Evolutionary conservation across 805 yeast species (phyloP).

Genomic region (Priceomyces fermenticarens): DNA sequence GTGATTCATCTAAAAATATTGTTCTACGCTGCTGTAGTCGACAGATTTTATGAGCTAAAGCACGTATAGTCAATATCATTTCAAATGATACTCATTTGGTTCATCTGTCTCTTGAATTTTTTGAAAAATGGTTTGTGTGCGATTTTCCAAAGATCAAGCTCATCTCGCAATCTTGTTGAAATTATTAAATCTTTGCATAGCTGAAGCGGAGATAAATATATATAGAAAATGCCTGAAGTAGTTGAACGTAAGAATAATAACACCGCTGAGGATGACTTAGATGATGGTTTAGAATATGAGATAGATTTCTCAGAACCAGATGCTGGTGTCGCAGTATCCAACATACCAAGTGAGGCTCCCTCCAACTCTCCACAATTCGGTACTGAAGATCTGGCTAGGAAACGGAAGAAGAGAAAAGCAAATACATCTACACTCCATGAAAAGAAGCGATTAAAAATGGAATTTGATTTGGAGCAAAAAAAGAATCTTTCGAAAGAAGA

Average conservation of each 20-base stretch:
- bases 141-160: background rate
- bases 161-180: too few species aligned
- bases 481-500: constrained; percentile 46
- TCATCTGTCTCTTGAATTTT: background rate
- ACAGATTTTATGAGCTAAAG: background rate
- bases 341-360: constrained; percentile 23
- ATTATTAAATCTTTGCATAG: background rate
- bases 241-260: too few species aligned
- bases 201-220: background rate
- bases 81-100: background rate
- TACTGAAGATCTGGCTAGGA: constrained; percentile 6
- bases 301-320: constrained; percentile 37
- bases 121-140: background rate
- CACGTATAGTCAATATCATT: too few species aligned
- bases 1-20: constrained; percentile 34
- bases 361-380: constrained; percentile 17
- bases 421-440: constrained; percentile 47
- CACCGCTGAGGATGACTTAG: constrained; percentile 62
- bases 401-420: constrained; percentile 16
- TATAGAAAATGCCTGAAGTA: too few species aligned
- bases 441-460: constrained; percentile 67
- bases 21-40: constrained; percentile 6
- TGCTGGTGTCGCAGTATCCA: constrained; percentile 9
- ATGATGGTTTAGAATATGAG: constrained; percentile 70
- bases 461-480: constrained; percentile 60